A percentile compares a stretch with the other conserved stretches of the same genome.
Conservation (phyloP, 1,284 basidiomycete species). For the Testicularia cyperi region DNA sequence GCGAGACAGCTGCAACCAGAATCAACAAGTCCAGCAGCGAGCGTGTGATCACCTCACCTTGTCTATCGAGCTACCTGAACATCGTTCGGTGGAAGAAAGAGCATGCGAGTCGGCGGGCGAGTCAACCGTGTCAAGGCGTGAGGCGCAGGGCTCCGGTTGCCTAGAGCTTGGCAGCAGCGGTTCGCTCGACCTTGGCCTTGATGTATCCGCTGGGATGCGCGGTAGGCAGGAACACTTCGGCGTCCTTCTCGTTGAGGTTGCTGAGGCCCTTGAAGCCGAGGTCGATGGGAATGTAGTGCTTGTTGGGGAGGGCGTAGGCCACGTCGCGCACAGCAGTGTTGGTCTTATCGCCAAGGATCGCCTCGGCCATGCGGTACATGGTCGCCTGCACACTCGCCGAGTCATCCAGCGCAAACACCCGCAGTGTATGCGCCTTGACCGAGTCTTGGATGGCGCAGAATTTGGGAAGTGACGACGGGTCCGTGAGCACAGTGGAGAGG, state of each 20-base stretch:
- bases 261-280: constrained; percentile 45
- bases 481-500: constrained; percentile 54
- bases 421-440: constrained; percentile 72
- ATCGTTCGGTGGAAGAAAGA: no score
- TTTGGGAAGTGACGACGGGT: constrained; percentile 40
- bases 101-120: no score
- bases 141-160: not conserved
- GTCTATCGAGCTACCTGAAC: no score
- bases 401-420: constrained; percentile 81
- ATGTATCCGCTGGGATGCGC: constrained; percentile 52
- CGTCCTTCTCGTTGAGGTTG: constrained; percentile 48
- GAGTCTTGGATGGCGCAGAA: constrained; percentile 63
- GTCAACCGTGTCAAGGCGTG: no score
- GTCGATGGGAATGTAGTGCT: constrained; percentile 57
- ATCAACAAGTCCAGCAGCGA: no score
- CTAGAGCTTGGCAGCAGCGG: constrained; percentile 36
- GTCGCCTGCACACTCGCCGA: constrained; percentile 92
- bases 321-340: constrained; percentile 70
- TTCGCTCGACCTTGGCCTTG: constrained; percentile 45
- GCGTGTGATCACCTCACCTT: no score
- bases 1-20: no score
- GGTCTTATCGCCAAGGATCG: constrained; percentile 63
- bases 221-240: constrained; percentile 52
- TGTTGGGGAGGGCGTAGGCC: constrained; percentile 83
- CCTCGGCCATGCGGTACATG: constrained; percentile 82